phyloP scores from a whole-genome alignment of 208 protist genomes.

The Crithidia sp. region DNA sequence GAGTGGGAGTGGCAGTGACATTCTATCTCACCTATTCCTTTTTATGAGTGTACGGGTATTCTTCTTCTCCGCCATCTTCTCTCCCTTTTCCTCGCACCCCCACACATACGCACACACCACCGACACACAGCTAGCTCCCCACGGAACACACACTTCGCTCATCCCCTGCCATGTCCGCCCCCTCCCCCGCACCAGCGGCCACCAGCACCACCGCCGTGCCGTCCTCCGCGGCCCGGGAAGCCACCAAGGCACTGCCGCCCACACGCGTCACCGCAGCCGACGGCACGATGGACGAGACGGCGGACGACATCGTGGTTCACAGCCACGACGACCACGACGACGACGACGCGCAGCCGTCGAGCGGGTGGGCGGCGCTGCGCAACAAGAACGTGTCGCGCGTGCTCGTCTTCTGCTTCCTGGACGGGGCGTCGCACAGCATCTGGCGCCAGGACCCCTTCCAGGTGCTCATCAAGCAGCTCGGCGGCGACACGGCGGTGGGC shows the following conservation, averaged over 20 bases:
- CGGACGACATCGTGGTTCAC: slow-evolving; percentile 1
- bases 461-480: slow-evolving; percentile 48
- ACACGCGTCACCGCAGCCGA: not conserved
- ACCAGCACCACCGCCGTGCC: too few species aligned
- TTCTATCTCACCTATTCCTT: too few species aligned
- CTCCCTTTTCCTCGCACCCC: not conserved
- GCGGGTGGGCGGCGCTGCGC: slow-evolving; percentile 1
- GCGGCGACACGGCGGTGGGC: slow-evolving; percentile 29
- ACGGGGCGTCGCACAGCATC: slow-evolving; percentile 49
- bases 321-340: slow-evolving; percentile 9
- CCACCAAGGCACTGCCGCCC: too few species aligned
- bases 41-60: too few species aligned
- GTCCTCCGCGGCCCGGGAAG: too few species aligned
- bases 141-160: too few species aligned
- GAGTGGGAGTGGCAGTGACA: too few species aligned
- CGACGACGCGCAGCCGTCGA: not conserved
- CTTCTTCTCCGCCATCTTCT: not conserved
- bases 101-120: too few species aligned
- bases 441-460: slow-evolving; percentile 50
- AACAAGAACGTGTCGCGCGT: slow-evolving; percentile 30
- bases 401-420: slow-evolving; percentile 38
- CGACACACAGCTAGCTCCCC: too few species aligned
- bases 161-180: not conserved
- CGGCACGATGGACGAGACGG: not conserved
- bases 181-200: not conserved